Percentiles rank a stretch among this genome's conserved stretches.
Conservation (phyloP, 768 basidiomycete genomes). For the Mycena alexandri region DNA sequence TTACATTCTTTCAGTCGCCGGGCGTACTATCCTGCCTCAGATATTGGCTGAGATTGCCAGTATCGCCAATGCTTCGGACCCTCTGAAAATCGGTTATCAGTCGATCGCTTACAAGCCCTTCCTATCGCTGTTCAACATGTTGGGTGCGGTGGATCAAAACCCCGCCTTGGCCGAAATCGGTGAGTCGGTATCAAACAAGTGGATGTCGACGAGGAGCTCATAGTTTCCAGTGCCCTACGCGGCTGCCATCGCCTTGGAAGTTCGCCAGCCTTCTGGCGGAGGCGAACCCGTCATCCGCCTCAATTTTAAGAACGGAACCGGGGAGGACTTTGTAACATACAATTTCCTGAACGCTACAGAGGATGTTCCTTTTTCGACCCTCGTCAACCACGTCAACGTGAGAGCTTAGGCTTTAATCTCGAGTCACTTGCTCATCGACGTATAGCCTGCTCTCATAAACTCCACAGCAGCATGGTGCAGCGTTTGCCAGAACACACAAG, state of each 20-base stretch:
- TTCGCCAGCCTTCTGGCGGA: constrained; percentile 60
- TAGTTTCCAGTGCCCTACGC: constrained; percentile 68
- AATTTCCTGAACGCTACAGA: constrained; percentile 57
- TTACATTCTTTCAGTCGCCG: constrained; percentile 64
- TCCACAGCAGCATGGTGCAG: constrained; percentile 70
- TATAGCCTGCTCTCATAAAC: constrained; percentile 63
- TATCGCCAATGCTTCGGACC: constrained; percentile 63
- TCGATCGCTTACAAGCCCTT: constrained; percentile 84
- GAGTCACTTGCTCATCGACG: constrained; percentile 10
- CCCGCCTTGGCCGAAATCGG: constrained; percentile 72
- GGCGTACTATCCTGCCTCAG: constrained; percentile 71
- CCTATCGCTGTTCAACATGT: constrained; percentile 84
- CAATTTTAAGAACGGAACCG: constrained; percentile 79
- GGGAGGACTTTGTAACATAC: constrained; percentile 60
- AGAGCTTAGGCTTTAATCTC: constrained; percentile 1
- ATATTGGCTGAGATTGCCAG: constrained; percentile 66
- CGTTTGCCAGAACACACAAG: constrained; percentile 66
- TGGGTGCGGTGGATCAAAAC: constrained; percentile 62
- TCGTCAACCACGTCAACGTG: constrained; percentile 58
- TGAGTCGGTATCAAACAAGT: constrained; percentile 39
- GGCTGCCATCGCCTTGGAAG: constrained; percentile 68
- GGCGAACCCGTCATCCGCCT: constrained; percentile 69
- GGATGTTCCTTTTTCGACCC: constrained; percentile 68
- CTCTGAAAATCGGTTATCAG: constrained; percentile 69
- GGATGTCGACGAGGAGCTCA: neutral